A percentile compares a stretch with the other conserved stretches of the same genome.
phyloP scores from a whole-genome alignment of 108 stramenopile genomes.

The Pelagomonas calceolata region DNA sequence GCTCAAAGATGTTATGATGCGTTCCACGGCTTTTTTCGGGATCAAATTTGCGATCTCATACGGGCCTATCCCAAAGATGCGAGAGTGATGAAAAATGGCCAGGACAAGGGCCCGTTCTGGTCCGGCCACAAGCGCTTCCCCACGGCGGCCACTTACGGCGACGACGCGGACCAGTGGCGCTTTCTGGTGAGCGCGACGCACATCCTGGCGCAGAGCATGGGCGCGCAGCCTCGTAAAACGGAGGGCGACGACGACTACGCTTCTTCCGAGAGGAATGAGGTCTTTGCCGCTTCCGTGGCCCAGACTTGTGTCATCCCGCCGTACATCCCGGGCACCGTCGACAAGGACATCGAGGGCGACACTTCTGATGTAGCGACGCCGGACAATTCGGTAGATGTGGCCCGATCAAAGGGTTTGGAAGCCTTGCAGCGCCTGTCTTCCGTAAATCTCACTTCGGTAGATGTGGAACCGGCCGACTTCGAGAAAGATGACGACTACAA shows the following conservation, averaged over 20 bases:
- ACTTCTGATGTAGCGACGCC: neutral
- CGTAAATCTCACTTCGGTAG: conserved; percentile 66
- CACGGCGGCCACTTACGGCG: conserved; percentile 10
- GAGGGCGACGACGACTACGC: conserved; percentile 14
- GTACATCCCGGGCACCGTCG: conserved; percentile 75
- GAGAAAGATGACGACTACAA: conserved; percentile 89
- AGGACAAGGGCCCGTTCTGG: conserved; percentile 36
- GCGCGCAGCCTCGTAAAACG: conserved; percentile 22
- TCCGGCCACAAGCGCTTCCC: conserved; percentile 51
- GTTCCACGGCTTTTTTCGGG: conserved; percentile 39
- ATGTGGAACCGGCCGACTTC: conserved; percentile 79
- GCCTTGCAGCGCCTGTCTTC: conserved; percentile 58
- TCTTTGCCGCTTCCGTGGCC: conserved; percentile 53
- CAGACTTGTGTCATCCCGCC: conserved; percentile 76
- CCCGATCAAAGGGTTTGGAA: conserved; percentile 32
- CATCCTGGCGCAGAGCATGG: conserved; percentile 76
- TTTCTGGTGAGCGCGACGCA: conserved; percentile 90
- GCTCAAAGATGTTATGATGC: conserved; percentile 21
- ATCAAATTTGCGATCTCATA: conserved; percentile 35
- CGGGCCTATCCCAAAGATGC: conserved; percentile 42
- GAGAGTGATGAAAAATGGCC: conserved; percentile 23
- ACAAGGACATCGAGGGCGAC: conserved; percentile 17
- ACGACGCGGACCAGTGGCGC: conserved; percentile 60
- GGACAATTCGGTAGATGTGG: conserved; percentile 18
- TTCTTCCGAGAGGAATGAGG: conserved; percentile 16